These are phyloP conservation scores for Trametes cingulata DNA, from an alignment of 768 basidiomycete genomes.

Conservation along the genomic window DNA sequence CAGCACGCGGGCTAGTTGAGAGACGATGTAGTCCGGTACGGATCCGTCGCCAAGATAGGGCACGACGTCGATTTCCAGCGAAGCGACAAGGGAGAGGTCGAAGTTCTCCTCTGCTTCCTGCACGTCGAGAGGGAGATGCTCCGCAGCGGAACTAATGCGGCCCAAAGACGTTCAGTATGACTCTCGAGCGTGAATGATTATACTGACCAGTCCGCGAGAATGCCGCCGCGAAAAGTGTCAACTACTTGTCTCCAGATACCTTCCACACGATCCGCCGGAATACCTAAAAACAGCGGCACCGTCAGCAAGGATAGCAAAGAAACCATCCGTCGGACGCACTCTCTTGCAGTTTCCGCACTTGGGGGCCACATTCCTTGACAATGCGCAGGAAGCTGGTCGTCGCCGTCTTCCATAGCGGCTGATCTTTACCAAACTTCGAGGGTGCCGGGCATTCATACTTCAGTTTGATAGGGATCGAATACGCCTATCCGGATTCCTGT, in stretches of 20 bases:
- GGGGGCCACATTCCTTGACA: constrained; percentile 63
- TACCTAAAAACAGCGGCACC: constrained; percentile 37
- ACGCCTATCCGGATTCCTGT: constrained; percentile 52
- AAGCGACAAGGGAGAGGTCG: constrained; percentile 74
- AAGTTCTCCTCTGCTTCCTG: constrained; percentile 85
- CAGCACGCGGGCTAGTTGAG: constrained; percentile 67
- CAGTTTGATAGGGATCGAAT: constrained; percentile 87
- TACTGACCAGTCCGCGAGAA: constrained; percentile 81
- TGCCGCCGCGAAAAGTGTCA: constrained; percentile 78
- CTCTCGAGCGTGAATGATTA: not conserved
- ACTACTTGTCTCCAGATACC: constrained; percentile 85
- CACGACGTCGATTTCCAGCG: constrained; percentile 78
- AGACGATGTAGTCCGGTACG: constrained; percentile 71
- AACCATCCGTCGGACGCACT: constrained; percentile 39
- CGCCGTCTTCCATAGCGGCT: constrained; percentile 95
- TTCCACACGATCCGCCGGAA: constrained; percentile 67
- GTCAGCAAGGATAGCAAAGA: not conserved
- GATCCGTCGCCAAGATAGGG: constrained; percentile 70
- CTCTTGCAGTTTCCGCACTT: constrained; percentile 50
- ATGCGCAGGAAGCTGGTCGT: constrained; percentile 74
- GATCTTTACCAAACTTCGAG: constrained; percentile 84
- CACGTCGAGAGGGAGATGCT: constrained; percentile 57
- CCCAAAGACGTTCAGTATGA: not conserved
- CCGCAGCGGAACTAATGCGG: constrained; percentile 51
- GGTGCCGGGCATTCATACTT: constrained; percentile 94